Percentiles rank a stretch among this genome's conserved stretches.
Conservation (phyloP, 352 stramenopile species). For the Aphanomyces invadans region DNA sequence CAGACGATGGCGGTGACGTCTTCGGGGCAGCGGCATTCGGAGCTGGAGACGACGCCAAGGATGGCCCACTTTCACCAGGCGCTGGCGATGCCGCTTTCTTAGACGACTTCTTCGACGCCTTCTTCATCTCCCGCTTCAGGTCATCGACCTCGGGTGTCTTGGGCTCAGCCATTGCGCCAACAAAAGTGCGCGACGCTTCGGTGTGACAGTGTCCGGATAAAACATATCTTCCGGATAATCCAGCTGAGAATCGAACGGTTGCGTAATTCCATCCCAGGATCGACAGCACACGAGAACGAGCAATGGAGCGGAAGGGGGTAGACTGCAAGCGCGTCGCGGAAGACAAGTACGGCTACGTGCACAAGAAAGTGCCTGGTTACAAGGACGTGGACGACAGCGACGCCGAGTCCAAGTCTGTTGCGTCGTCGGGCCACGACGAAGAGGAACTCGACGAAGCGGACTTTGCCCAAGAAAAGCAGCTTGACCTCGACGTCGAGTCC, state of each 20-base stretch:
- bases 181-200: neutral
- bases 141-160: conserved; percentile 19
- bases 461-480: conserved; percentile 35
- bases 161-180: conserved; percentile 10
- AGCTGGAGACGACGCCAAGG: neutral
- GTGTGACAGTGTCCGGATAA: neutral
- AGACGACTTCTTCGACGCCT: conserved; percentile 17
- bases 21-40: neutral
- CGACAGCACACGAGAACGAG: neutral
- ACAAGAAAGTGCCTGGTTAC: conserved; percentile 7
- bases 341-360: conserved; percentile 1
- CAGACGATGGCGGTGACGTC: neutral
- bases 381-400: conserved; percentile 15
- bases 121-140: conserved; percentile 12
- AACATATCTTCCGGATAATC: neutral
- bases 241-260: neutral
- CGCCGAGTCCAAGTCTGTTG: conserved; percentile 8
- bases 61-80: neutral
- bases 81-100: conserved; percentile 3
- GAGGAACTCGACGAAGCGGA: neutral
- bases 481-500: conserved; percentile 66
- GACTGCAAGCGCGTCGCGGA: conserved; percentile 1
- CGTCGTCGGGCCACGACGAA: conserved; percentile 12
- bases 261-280: neutral
- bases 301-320: conserved; percentile 14